Base-by-base conservation (phyloP, 129 eudicot genomes). In the Chrysanthemum makinoi region DNA sequence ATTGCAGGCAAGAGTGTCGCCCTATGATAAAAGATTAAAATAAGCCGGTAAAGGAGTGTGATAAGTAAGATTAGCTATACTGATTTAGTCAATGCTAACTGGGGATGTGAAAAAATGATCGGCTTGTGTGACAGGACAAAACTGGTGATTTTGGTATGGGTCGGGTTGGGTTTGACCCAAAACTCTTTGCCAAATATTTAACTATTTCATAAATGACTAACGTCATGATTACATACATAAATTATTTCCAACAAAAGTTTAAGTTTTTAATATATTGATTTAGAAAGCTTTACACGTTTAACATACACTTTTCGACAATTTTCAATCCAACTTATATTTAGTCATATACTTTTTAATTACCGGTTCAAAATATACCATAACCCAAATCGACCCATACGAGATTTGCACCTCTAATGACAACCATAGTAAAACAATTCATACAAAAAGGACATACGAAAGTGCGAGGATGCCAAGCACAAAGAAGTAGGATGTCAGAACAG, bases 1-100 rank as follows among this genome's bases (percentile, higher is more conserved):
- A 94, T 87, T 62, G 91, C 85, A 80, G 98, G 98, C 76, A 89
- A 79, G 50, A 94, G 67, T 11, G 98, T 94, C 30, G 98, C 98
- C 82, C 98, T 94, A 63, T 39, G 73, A 82, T 72, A 74, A 52
- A 47, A 53, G 49, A 50, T 69, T 4, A 17, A 28, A 28, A 75
- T 11, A 48, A 35, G 56, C 12, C 44, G 61, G 43, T 30, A 35
- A 24, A 33, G 20, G n/a, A 44, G 18, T 54, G 33, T 15, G 35
- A 24, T 26, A 22, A 72, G 64, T 28, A 63, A 39, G 10, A 63
- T 69, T 20, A 58, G 18, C 44, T 74, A 51, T 12, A 13, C 3
- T 62, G 17, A 28, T 15, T 72, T 61, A 19, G 56, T 62, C 62
- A 55, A 28, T 17, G 49, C 30, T 8, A 61, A 72, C 44, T 17